Evolutionary conservation across 176 grass and related monocot genomes (phyloP).

Genomic region (Oryza meyeriana): DNA sequence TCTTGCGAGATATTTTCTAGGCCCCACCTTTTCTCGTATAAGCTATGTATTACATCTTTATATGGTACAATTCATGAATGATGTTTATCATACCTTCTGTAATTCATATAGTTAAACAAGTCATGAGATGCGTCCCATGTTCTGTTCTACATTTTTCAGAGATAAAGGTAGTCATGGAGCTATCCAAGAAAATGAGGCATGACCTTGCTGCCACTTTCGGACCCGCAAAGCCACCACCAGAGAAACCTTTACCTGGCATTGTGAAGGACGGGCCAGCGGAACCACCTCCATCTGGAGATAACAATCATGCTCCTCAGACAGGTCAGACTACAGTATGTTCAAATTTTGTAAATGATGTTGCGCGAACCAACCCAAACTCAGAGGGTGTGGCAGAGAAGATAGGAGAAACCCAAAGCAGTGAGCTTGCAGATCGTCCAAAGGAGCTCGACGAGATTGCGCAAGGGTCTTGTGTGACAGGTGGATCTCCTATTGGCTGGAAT

Average conservation of each 20-base stretch:
- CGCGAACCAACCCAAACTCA: conserved; percentile 26
- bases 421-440: conserved; percentile 38
- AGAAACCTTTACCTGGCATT: conserved; percentile 35
- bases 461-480: conserved; percentile 42
- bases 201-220: conserved; percentile 35
- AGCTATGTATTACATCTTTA: neutral
- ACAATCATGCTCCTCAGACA: conserved; percentile 10
- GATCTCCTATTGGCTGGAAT: conserved; percentile 60
- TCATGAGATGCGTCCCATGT: neutral
- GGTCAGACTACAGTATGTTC: conserved; percentile 33
- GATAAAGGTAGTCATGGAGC: conserved; percentile 59
- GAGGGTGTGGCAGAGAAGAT: conserved; percentile 26
- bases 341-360: conserved; percentile 28
- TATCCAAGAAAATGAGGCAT: conserved; percentile 58
- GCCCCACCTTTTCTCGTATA: neutral
- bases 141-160: conserved; percentile 40
- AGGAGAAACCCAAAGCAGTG: neutral
- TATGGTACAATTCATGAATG: neutral
- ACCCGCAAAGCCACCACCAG: conserved; percentile 29
- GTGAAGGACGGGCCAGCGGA: conserved; percentile 38
- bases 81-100: neutral
- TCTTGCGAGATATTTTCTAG: neutral
- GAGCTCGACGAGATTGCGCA: conserved; percentile 45
- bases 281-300: conserved; percentile 31
- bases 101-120: neutral